Conservation (phyloP, 371 early-diverging fungal species). For the Mucor racemosus region DNA sequence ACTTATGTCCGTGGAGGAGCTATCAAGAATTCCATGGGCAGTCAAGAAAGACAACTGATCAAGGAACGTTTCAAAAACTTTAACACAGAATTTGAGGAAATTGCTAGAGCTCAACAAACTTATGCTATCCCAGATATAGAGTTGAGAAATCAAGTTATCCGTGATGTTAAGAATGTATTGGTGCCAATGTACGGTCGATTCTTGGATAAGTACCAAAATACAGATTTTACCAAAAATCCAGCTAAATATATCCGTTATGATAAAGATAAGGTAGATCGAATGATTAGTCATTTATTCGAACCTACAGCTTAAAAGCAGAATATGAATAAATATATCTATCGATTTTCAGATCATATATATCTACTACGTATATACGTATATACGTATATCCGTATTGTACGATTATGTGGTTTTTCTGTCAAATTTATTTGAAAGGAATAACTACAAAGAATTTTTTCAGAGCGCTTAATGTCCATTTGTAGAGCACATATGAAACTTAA, state of each 20-base stretch:
- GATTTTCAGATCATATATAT: neutral
- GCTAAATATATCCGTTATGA: constrained; percentile 86
- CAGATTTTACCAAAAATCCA: constrained; percentile 79
- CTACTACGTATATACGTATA: no score
- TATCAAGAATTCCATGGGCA: constrained; percentile 67
- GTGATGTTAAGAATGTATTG: constrained; percentile 74
- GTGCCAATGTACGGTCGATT: constrained; percentile 84
- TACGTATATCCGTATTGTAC: no score
- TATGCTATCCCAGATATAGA: constrained; percentile 87
- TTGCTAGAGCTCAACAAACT: constrained; percentile 70
- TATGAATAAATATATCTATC: neutral
- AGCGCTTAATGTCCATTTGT: no score
- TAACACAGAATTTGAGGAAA: constrained; percentile 83
- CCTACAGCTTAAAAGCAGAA: constrained; percentile 42
- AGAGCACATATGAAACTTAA: no score
- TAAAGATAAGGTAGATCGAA: constrained; percentile 65
- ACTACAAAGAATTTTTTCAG: no score
- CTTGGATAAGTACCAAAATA: constrained; percentile 65
- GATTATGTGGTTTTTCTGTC: no score
- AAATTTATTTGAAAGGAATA: no score
- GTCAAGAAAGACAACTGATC: constrained; percentile 69
- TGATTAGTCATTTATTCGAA: constrained; percentile 75
- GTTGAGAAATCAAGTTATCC: constrained; percentile 70
- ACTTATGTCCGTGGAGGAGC: constrained; percentile 72
- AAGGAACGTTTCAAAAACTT: constrained; percentile 89